Evolutionary conservation across 805 yeast species (phyloP), one percentile per base, ranked within the genome.

Genomic region (Myxozyma monticola): DNA sequence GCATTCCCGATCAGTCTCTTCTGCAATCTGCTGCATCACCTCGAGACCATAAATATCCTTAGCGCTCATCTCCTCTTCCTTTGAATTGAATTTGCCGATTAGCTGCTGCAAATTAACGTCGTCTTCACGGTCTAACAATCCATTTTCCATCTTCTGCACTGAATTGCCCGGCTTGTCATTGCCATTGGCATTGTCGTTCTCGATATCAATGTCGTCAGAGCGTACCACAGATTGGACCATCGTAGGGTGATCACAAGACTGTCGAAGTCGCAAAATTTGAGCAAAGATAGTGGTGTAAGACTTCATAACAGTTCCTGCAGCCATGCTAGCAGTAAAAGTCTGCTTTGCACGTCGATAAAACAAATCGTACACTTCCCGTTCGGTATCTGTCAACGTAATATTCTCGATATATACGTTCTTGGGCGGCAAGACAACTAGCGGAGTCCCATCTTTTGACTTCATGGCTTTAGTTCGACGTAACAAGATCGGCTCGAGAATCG

Each of bases 401-500:
- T 77, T 78, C 60, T 87, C 87, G 35, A 89, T 78, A 0, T 76
- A 68, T 5, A 91, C 81, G 49, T 82, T 84, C 62, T 88, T 89
- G 0, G 78, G 74, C 0, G 98, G 98, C 24, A 91, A 69, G 33
- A 74, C 78, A 0, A 91, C 93, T 40, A 91, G 67, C 1, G 85
- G 81, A 21, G 76, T 73, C 0, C 97, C 97, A 60, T 86, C 76
- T 4, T 68, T 70, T 58, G 78, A 88, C 60, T 78, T 84, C 88
- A 89, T 91, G 54, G 76, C 79, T 61, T 91, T 91, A 0, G 97
- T 90, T 62, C 98, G 74, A 60, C 98, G 76, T 56, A 91, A 67
- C 26, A 89, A 71, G 0, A 91, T 76, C 0, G 97, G 97, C 54
- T 86, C 89, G 49, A 90, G 69, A 24, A 91, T 83, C 0, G 93